These are phyloP conservation scores for Aegilops bicornis DNA, from an alignment of 176 grass and related monocot genomes.

Conservation along the genomic window DNA sequence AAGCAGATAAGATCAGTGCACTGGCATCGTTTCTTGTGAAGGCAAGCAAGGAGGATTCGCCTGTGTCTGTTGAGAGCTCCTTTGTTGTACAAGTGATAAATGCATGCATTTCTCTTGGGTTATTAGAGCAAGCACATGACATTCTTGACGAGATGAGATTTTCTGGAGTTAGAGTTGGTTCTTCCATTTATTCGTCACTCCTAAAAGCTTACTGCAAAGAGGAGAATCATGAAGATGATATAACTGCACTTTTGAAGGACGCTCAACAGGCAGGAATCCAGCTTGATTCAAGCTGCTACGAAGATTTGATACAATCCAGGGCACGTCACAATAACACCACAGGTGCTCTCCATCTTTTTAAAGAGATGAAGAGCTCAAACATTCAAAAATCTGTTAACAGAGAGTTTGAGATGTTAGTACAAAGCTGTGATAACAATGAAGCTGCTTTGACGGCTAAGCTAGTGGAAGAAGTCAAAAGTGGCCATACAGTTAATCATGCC, in stretches of 20 bases:
- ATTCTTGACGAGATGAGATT: constrained; percentile 94
- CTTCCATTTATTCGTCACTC: constrained; percentile 70
- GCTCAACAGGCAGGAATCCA: constrained; percentile 71
- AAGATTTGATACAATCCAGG: constrained; percentile 70
- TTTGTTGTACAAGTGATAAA: constrained; percentile 87
- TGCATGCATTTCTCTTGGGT: constrained; percentile 74
- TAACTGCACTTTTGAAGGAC: constrained; percentile 65
- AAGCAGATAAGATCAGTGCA: constrained; percentile 62
- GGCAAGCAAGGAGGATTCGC: constrained; percentile 73
- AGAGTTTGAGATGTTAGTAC: constrained; percentile 46
- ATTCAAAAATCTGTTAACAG: constrained; percentile 49
- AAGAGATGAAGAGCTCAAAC: constrained; percentile 65
- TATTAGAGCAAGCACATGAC: constrained; percentile 85
- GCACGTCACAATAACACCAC: constrained; percentile 45
- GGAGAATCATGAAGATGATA: constrained; percentile 59
- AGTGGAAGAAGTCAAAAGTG: constrained; percentile 78
- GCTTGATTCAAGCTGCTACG: constrained; percentile 65
- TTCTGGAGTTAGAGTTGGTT: constrained; percentile 77
- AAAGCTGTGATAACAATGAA: constrained; percentile 33
- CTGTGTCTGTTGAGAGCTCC: constrained; percentile 61
- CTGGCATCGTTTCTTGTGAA: constrained; percentile 79
- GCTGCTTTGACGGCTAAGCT: constrained; percentile 61
- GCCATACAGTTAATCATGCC: constrained; percentile 47
- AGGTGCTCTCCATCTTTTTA: constrained; percentile 55
- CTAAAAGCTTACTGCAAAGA: constrained; percentile 79